A percentile compares a stretch with the other conserved stretches of the same genome.
Conservation (phyloP, 1,284 basidiomycete genomes). For the Crepidotus sp. region DNA sequence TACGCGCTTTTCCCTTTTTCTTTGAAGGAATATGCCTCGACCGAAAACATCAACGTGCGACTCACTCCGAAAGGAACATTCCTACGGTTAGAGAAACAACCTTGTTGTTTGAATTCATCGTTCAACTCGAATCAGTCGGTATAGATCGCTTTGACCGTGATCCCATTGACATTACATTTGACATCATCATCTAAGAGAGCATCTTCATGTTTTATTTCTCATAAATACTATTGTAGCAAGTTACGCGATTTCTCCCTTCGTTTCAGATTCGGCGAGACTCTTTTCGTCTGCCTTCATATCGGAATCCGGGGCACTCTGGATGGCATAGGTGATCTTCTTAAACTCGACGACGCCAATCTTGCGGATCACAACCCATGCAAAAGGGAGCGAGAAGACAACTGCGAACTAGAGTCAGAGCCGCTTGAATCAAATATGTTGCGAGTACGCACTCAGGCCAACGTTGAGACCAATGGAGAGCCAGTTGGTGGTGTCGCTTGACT, state of each 20-base stretch:
- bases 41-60: no score
- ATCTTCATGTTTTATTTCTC: background rate
- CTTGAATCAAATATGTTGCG: no score
- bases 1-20: no score
- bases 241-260: slow-evolving; percentile 9
- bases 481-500: slow-evolving; percentile 26
- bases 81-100: no score
- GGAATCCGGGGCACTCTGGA: background rate
- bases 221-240: no score
- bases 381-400: slow-evolving; percentile 26
- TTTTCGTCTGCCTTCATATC: background rate
- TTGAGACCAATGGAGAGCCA: slow-evolving; percentile 29
- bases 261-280: slow-evolving; percentile 7
- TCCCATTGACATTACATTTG: background rate
- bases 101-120: no score
- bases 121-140: background rate
- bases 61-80: no score
- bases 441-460: slow-evolving; percentile 24
- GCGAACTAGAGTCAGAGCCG: background rate
- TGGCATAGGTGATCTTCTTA: slow-evolving; percentile 19
- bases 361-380: slow-evolving; percentile 24
- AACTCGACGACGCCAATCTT: slow-evolving; percentile 25
- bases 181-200: background rate
- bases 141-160: background rate
- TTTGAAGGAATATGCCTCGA: no score